Evolutionary conservation across 495 filamentous ascomycete species (phyloP).

Genomic region (Xylaria bambusicola): DNA sequence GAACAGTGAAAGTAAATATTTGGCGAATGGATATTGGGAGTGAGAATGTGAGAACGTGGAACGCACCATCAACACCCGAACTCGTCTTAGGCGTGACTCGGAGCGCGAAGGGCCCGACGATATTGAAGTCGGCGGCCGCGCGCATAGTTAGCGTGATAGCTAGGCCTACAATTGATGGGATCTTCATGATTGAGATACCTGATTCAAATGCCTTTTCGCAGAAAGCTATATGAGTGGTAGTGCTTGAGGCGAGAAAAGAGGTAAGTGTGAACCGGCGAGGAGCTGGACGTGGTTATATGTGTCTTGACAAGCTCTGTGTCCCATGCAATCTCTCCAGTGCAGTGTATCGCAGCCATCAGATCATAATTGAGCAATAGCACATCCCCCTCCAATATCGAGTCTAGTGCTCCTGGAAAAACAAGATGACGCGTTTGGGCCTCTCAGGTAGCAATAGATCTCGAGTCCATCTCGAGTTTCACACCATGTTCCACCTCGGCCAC

Average conservation of each 20-base stretch:
- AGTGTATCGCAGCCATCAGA: background rate
- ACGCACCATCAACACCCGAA: conserved; percentile 25
- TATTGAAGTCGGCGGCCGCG: conserved; percentile 16
- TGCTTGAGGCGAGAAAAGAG: too few species aligned
- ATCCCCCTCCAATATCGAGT: background rate
- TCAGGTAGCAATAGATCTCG: background rate
- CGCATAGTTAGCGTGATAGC: background rate
- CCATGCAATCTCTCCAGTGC: background rate
- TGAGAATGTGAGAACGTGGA: background rate
- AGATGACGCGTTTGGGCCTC: background rate
- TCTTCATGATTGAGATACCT: conserved; percentile 12
- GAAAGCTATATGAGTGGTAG: too few species aligned
- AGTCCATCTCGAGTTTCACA: background rate
- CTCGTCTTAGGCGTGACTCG: conserved; percentile 25
- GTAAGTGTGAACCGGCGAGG: background rate
- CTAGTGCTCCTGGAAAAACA: background rate
- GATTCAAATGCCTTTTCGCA: too few species aligned
- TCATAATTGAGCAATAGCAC: background rate
- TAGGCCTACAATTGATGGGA: background rate
- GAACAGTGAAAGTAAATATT: background rate
- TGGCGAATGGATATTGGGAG: background rate
- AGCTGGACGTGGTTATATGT: conserved; percentile 5
- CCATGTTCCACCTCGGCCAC: background rate
- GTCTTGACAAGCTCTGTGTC: background rate
- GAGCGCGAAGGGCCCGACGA: conserved; percentile 27